Evolutionary conservation across 2,329 filamentous ascomycete species (phyloP), one percentile per base, ranked within the genome.

Genomic region (Microcera coccophila): DNA sequence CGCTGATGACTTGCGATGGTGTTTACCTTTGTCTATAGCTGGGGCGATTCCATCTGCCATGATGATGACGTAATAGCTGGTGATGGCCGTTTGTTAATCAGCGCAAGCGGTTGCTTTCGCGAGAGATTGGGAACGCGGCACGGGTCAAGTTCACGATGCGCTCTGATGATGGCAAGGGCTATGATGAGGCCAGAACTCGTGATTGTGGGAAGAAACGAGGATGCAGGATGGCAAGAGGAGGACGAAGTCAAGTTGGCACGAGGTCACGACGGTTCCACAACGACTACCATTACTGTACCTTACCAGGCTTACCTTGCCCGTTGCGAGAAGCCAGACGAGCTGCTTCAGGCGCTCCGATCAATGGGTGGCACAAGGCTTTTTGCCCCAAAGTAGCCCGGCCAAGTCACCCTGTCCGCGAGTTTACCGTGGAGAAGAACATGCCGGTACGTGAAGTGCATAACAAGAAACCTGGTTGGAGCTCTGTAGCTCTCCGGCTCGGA

Each of bases 21-120:
- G 38, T 44, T 48, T 61, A 66, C 63, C 63, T 66, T 62, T 64
- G 54, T 62, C 62, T 54, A 64, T 55, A 48, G 62, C 61, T 51
- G 59, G 58, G 41, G 60, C 55, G 47, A 59, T 59, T 50, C 54
- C 58, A 60, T 65, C 60, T 44, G 63, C 55, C 63, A 66, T 66
- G 55, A 40, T 47, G 60, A 59, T 61, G 58, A 62, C 56, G 61
- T 62, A 62, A 62, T 55, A 52, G 44, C 32, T 42, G 46, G 29
- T 41, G 49, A 51, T 49, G 54, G 47, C 41, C 34, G 39, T 39
- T 44, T 54, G 43, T 34, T 18, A 36, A 28, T 46, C 29, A 14
- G 40, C 36, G 45, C 36, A 33, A 24, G 42, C 42, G 52, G 53
- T 38, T 22, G 41, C 36, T 16, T 34, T 37, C 15, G 41, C 21